A percentile compares a stretch with the other conserved stretches of the same genome.
phyloP scores from a whole-genome alignment of 1,284 basidiomycete genomes.

The Tylopilus orsonianus region DNA sequence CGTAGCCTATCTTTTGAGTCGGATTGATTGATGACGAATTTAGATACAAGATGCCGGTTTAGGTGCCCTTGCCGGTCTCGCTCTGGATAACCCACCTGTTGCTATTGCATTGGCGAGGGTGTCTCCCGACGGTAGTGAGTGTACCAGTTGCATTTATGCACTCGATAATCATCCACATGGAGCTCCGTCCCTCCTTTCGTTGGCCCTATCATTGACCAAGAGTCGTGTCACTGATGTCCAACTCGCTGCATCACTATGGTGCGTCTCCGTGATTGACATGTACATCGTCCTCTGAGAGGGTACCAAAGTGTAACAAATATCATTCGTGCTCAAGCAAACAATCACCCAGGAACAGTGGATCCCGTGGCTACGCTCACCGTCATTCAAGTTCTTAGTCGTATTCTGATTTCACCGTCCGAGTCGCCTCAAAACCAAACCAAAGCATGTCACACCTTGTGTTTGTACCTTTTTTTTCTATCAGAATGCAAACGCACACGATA shows the following conservation, averaged over 20 bases:
- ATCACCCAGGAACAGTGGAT: constrained; percentile 37
- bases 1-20: background rate
- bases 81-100: constrained; percentile 61
- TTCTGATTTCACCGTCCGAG: constrained; percentile 47
- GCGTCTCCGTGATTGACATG: constrained; percentile 10
- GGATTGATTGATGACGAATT: background rate
- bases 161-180: constrained; percentile 2
- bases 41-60: constrained; percentile 73
- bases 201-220: constrained; percentile 50
- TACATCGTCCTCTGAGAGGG: background rate
- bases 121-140: constrained; percentile 41
- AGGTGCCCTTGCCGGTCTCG: constrained; percentile 66
- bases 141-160: constrained; percentile 1
- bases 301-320: constrained; percentile 53
- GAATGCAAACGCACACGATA: background rate
- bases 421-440: constrained; percentile 46
- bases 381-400: constrained; percentile 61
- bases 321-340: constrained; percentile 45
- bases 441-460: constrained; percentile 73
- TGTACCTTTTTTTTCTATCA: constrained; percentile 42
- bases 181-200: constrained; percentile 39
- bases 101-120: constrained; percentile 48
- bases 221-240: constrained; percentile 59
- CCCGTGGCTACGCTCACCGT: constrained; percentile 51
- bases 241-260: constrained; percentile 70